A percentile compares a stretch with the other conserved stretches of the same genome.
Conservation (phyloP, 2,329 filamentous ascomycete genomes). For the Neophaeococcomyces aloes region DNA sequence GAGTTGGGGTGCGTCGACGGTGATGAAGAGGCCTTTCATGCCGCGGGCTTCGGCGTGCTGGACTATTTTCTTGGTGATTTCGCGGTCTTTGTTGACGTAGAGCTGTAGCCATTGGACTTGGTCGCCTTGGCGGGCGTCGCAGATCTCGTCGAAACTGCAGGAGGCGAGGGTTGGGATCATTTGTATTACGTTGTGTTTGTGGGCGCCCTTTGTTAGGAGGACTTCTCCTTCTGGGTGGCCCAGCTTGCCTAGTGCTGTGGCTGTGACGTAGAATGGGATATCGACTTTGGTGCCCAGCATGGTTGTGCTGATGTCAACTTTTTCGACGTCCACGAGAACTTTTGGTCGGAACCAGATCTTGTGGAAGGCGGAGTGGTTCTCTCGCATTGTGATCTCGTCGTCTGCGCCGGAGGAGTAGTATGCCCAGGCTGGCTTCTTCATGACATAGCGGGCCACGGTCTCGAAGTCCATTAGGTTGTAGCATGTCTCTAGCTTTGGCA, state of each 20-base stretch:
- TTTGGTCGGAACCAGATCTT: constrained; percentile 94
- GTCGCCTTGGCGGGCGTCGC: constrained; percentile 67
- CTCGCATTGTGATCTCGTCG: constrained; percentile 86
- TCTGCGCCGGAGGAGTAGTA: constrained; percentile 94
- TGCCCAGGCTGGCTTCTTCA: constrained; percentile 96
- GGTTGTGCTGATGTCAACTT: constrained; percentile 75
- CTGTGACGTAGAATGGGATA: constrained; percentile 92
- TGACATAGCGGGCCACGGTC: constrained; percentile 73
- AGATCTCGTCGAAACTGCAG: constrained; percentile 94
- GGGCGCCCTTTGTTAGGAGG: constrained; percentile 70
- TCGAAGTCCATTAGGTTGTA: constrained; percentile 96
- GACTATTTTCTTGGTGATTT: constrained; percentile 81
- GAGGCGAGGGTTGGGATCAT: constrained; percentile 98
- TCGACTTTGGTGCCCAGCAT: constrained; percentile 82
- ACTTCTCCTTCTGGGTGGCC: constrained; percentile 87
- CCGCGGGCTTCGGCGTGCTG: constrained; percentile 83
- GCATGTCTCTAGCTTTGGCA: constrained; percentile 75
- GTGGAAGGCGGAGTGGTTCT: constrained; percentile 93
- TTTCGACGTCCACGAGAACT: constrained; percentile 78
- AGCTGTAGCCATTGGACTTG: constrained; percentile 96
- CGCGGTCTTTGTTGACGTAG: constrained; percentile 92
- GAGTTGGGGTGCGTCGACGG: constrained; percentile 91
- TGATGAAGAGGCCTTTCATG: constrained; percentile 95
- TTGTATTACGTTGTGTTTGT: constrained; percentile 81
- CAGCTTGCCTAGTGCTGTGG: constrained; percentile 89